These are phyloP conservation scores for Ascochyta rabiei DNA, from an alignment of 2,329 filamentous ascomycete genomes.

Conservation along the genomic window DNA sequence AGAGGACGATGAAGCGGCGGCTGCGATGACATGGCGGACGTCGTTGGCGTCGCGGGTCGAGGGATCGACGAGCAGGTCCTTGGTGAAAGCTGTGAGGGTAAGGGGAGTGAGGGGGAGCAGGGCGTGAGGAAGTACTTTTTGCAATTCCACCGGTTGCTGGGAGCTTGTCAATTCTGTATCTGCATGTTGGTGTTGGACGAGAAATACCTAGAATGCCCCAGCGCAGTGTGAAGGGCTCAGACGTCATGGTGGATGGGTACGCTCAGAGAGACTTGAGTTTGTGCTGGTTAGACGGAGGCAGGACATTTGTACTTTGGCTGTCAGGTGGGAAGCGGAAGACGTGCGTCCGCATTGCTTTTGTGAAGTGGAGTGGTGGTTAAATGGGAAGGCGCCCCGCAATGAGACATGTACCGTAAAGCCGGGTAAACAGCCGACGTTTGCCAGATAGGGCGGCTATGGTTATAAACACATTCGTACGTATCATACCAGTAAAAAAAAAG, in stretches of 20 bases:
- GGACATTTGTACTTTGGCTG: background rate
- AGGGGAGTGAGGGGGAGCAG: background rate
- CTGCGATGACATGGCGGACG: slow-evolving; percentile 72
- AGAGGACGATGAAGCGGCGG: slow-evolving; percentile 77
- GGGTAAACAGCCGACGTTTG: slow-evolving; percentile 11
- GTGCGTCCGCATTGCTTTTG: slow-evolving; percentile 5
- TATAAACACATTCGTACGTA: background rate
- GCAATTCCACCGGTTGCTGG: slow-evolving; percentile 57
- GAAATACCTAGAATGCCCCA: slow-evolving; percentile 35
- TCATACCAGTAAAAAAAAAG: background rate
- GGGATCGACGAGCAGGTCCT: slow-evolving; percentile 78
- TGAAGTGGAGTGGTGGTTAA: slow-evolving; percentile 3
- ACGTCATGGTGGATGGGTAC: slow-evolving; percentile 18
- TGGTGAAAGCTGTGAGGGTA: slow-evolving; percentile 51
- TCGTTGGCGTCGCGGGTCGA: slow-evolving; percentile 70
- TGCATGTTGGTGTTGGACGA: background rate
- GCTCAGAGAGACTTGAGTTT: background rate
- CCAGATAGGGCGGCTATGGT: background rate
- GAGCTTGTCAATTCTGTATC: slow-evolving; percentile 46
- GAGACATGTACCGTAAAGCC: slow-evolving; percentile 2
- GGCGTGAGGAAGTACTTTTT: slow-evolving; percentile 13
- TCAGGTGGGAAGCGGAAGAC: background rate
- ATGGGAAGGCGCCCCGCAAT: slow-evolving; percentile 2
- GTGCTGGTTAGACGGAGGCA: background rate
- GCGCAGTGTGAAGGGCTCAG: slow-evolving; percentile 26